Base-by-base conservation (phyloP, 2,329 filamentous ascomycete genomes). In the Exophiala calicioides region DNA sequence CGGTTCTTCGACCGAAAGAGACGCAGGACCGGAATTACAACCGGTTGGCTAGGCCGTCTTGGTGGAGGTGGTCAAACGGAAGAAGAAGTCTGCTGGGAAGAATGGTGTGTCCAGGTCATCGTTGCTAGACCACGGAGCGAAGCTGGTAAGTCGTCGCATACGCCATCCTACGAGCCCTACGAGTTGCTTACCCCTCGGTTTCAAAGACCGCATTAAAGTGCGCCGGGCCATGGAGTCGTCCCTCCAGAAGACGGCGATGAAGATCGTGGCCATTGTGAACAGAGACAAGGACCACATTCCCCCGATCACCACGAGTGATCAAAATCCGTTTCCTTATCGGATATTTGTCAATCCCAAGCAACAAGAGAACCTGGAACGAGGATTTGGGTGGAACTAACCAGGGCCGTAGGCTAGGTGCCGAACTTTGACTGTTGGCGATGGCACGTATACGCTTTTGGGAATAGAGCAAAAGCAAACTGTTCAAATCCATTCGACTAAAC, bases 31-130 rank as follows among this genome's bases (percentile, higher is more conserved):
- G 90, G 87, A 66, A 84, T 75, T 57, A 76, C 88, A 68, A 85
- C 90, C 58, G 71, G 24, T 53, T 74, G 35, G 66, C 66, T 32
- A 32, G 58, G 52, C 38, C 43, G 58, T 5, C 39, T 60, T 4
- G 57, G 55, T 21, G 56, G 59, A 10, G 50, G 55, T 6, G 56
- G 61, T 16, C 84, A 83, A 60, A 85, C 82, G 18, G 91, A 96
- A 57, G 90, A 97, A 66, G 90, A 96, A 67, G 83, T 96, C 13
- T 95, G 90, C 67, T 98, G 93, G 93, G 93, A 97, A 75, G 84
- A 82, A 62, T 98, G 93, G 93, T 89, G 87, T 33, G 72, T 98
- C 57, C 88, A 94, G 68, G 87, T 97, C 39, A 94, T 90, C n/a
- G 82, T 96, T 44, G 88, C 90, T 7, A 90, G 89, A 59, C 90